Percentiles rank a stretch among this genome's conserved stretches.
phyloP scores from a whole-genome alignment of 2,329 filamentous ascomycete species.

The Fusarium irregulare region DNA sequence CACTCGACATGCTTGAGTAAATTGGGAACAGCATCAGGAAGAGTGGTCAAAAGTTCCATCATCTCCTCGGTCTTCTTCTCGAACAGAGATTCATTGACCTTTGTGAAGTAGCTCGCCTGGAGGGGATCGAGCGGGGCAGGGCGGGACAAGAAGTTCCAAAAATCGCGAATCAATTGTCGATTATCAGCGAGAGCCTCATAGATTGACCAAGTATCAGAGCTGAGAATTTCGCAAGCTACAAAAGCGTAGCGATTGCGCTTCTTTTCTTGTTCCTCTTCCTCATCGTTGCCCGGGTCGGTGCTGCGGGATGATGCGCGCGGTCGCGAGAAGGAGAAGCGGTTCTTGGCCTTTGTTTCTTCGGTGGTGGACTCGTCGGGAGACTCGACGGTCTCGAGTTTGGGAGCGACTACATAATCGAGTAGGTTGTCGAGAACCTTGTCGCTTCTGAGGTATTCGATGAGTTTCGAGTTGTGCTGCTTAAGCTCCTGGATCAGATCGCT shows the following conservation, averaged over 20 bases:
- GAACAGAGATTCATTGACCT: slow-evolving; percentile 96
- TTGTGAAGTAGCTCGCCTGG: slow-evolving; percentile 97
- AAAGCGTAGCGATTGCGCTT: slow-evolving; percentile 94
- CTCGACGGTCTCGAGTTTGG: slow-evolving; percentile 70
- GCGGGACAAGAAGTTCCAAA: slow-evolving; percentile 90
- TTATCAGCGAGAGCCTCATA: slow-evolving; percentile 92
- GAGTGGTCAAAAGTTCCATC: slow-evolving; percentile 86
- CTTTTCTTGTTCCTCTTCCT: slow-evolving; percentile 85
- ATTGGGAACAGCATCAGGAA: slow-evolving; percentile 83
- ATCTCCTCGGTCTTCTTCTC: slow-evolving; percentile 99
- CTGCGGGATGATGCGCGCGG: slow-evolving; percentile 65
- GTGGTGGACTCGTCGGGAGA: slow-evolving; percentile 63
- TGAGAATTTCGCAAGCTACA: slow-evolving; percentile 90
- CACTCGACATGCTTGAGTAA: slow-evolving; percentile 96
- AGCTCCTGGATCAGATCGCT: slow-evolving; percentile 96
- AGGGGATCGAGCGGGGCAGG: slow-evolving; percentile 89
- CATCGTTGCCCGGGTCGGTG: slow-evolving; percentile 59
- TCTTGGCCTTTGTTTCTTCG: slow-evolving; percentile 62
- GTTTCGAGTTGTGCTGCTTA: slow-evolving; percentile 97
- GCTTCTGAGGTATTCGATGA: slow-evolving; percentile 94
- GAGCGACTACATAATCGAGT: slow-evolving; percentile 90
- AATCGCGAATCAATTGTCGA: slow-evolving; percentile 78
- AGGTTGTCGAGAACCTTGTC: slow-evolving; percentile 85
- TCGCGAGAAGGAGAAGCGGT: slow-evolving; percentile 61
- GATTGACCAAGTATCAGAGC: slow-evolving; percentile 97